Percentiles rank a stretch among this genome's conserved stretches.
phyloP scores from a whole-genome alignment of 176 grass and related monocot genomes.

The Carex kokanica region DNA sequence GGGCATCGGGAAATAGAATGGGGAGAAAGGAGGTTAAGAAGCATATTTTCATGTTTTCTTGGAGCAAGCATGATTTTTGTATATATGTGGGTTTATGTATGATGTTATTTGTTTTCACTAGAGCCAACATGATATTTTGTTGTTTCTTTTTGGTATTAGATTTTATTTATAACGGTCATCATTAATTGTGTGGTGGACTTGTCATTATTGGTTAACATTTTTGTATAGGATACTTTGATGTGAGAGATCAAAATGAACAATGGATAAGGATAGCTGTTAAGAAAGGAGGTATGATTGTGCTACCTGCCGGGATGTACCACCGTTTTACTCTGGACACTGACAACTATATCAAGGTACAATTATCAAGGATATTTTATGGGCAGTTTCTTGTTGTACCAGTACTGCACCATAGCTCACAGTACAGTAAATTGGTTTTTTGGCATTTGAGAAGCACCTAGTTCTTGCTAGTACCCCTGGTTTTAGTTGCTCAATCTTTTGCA shows the following conservation, averaged over 20 bases:
- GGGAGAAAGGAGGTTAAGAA: not conserved
- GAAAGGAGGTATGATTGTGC: slow-evolving; percentile 92
- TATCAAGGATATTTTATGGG: not conserved
- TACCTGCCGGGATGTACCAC: slow-evolving; percentile 97
- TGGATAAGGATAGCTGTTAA: slow-evolving; percentile 88
- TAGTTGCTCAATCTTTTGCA: not conserved
- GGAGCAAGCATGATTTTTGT: not conserved
- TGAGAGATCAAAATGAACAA: slow-evolving; percentile 64
- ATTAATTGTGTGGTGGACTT: not conserved
- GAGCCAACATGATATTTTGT: not conserved
- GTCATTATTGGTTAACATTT: not conserved
- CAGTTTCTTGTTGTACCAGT: not conserved
- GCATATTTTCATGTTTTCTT: not conserved
- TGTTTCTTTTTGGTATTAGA: not conserved
- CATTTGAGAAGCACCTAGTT: not conserved
- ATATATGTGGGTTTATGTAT: not conserved
- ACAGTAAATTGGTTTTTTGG: not conserved
- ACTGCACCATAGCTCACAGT: not conserved
- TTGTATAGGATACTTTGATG: slow-evolving; percentile 80
- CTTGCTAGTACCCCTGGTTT: not conserved
- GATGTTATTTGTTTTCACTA: not conserved
- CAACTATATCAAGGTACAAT: slow-evolving; percentile 91
- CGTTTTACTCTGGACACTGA: slow-evolving; percentile 68
- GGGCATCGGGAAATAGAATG: not conserved
- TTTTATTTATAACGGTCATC: not conserved